Conservation (phyloP, 1,284 basidiomycete genomes). For the Irpex sp. region DNA sequence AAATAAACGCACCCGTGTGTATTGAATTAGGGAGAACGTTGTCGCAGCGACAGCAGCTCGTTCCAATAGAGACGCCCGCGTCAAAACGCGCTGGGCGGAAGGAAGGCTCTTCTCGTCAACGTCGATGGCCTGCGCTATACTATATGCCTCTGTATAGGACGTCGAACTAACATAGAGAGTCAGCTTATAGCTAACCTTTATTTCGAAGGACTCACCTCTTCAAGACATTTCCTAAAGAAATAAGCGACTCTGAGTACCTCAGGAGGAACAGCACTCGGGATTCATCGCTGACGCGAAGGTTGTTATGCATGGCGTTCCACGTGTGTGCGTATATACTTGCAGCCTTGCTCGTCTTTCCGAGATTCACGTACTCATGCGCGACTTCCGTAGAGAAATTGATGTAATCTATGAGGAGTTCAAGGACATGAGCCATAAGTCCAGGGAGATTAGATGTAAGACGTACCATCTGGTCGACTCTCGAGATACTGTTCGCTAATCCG, state of each 20-base stretch:
- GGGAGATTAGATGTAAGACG: conserved; percentile 8
- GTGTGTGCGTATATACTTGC: conserved; percentile 58
- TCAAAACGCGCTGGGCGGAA: conserved; percentile 53
- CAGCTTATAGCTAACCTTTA: conserved; percentile 1
- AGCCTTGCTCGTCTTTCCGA: conserved; percentile 74
- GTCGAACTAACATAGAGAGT: conserved; percentile 36
- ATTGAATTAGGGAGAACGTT: conserved; percentile 66
- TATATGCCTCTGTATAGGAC: conserved; percentile 57
- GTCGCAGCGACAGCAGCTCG: conserved; percentile 68
- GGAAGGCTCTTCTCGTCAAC: conserved; percentile 46
- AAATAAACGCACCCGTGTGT: conserved; percentile 51
- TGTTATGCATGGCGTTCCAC: conserved; percentile 39
- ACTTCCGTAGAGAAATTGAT: conserved; percentile 65
- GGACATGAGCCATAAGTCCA: not conserved
- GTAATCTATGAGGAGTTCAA: conserved; percentile 45
- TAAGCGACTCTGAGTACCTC: conserved; percentile 65
- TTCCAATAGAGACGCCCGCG: conserved; percentile 58
- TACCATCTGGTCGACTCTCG: conserved; percentile 47
- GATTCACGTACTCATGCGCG: conserved; percentile 71
- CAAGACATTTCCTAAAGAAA: conserved; percentile 53
- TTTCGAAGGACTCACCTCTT: conserved; percentile 50
- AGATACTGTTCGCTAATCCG: conserved; percentile 24
- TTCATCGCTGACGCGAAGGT: conserved; percentile 42
- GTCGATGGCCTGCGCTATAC: conserved; percentile 38
- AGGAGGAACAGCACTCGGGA: conserved; percentile 56